A percentile compares a stretch with the other conserved stretches of the same genome.
Evolutionary conservation across 2,329 filamentous ascomycete genomes (phyloP).

Genomic region (Elsinoe necatrix): DNA sequence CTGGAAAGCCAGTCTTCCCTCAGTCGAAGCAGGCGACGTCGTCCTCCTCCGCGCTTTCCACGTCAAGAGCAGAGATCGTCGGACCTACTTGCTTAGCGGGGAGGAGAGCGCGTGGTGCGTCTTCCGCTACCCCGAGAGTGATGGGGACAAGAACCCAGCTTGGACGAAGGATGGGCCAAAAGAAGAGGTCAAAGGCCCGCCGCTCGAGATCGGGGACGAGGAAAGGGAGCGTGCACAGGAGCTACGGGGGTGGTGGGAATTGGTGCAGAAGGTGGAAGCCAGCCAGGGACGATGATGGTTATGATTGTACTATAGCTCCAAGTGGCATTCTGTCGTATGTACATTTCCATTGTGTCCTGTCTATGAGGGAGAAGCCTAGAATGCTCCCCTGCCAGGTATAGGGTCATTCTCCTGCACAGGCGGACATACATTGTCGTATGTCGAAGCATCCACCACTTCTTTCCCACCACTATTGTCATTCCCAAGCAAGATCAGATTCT

Average conservation of each 20-base stretch:
- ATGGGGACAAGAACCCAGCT: constrained; percentile 20
- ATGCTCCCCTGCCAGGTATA: background rate
- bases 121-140: constrained; percentile 32
- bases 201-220: constrained; percentile 38
- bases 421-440: background rate
- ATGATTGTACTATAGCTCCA: background rate
- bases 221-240: constrained; percentile 36
- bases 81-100: constrained; percentile 32
- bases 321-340: background rate
- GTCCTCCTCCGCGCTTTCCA: constrained; percentile 37
- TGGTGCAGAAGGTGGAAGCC: constrained; percentile 19
- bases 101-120: constrained; percentile 42
- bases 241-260: constrained; percentile 35
- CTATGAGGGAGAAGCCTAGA: background rate
- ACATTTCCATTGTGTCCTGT: background rate
- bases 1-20: constrained; percentile 35
- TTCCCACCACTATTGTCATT: background rate
- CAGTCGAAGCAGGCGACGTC: constrained; percentile 35
- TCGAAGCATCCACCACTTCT: background rate
- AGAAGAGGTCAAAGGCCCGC: constrained; percentile 40
- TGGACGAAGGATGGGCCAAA: constrained; percentile 24
- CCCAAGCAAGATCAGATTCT: constrained; percentile 2
- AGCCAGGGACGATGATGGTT: constrained; percentile 5
- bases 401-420: constrained; percentile 5
- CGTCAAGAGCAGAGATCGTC: constrained; percentile 34